Conservation (phyloP, 805 yeast genomes). For the Cephaloascus albidus region DNA sequence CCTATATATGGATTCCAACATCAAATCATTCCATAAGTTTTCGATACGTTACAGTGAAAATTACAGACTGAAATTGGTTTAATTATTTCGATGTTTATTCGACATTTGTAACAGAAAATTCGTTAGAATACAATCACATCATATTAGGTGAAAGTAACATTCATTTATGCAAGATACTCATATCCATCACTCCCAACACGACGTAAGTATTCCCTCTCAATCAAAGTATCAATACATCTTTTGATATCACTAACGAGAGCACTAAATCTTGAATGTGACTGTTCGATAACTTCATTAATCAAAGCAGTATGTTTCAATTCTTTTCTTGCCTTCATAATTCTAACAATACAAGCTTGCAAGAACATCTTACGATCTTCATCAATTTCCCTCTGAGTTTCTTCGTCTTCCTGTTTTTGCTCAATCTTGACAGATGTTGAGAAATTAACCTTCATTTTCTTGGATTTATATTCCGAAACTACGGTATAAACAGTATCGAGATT, state of each 20-base stretch:
- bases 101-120: too few relatives aligned
- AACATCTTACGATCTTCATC: constrained; percentile 80
- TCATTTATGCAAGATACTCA: constrained; percentile 67
- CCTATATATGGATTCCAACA: too few relatives aligned
- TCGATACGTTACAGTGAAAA: too few relatives aligned
- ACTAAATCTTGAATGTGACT: constrained; percentile 71
- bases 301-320: constrained; percentile 67
- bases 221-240: constrained; percentile 73
- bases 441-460: constrained; percentile 76
- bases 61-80: too few relatives aligned
- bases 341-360: constrained; percentile 87
- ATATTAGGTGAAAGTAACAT: too few relatives aligned
- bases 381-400: constrained; percentile 69
- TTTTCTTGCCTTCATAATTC: constrained; percentile 94
- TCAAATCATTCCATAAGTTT: too few relatives aligned
- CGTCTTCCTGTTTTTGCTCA: constrained; percentile 61
- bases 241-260: constrained; percentile 85
- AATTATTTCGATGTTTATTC: too few relatives aligned
- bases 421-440: constrained; percentile 54
- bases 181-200: constrained; percentile 70
- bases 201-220: constrained; percentile 78
- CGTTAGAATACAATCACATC: too few relatives aligned
- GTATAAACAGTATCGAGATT: constrained; percentile 48
- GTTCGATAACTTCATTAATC: constrained; percentile 82
- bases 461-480: constrained; percentile 73